Evolutionary conservation across 148 eudicot genomes (phyloP).

Genomic region (Arbutus unedo): DNA sequence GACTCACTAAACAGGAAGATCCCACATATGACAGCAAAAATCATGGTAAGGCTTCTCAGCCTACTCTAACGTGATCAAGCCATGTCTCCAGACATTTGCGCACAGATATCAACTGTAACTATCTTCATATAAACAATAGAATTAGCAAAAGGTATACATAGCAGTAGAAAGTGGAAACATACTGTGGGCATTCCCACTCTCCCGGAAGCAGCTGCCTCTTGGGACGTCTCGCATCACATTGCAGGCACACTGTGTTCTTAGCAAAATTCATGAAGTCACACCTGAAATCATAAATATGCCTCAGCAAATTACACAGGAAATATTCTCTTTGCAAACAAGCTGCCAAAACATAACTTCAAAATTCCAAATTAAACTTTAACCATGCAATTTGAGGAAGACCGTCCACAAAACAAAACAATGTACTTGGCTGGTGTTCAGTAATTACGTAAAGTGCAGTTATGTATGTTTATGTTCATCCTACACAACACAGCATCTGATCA

Average conservation of each 20-base stretch:
- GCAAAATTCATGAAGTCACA: constrained; percentile 99
- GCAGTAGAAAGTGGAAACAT: constrained; percentile 31
- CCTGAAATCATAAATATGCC: constrained; percentile 43
- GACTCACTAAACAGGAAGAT: background rate
- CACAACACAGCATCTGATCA: background rate
- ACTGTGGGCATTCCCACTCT: constrained; percentile 99
- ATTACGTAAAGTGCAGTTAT: background rate
- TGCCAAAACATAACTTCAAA: background rate
- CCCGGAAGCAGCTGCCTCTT: constrained; percentile 97
- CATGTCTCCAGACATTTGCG: background rate
- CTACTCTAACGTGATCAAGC: background rate
- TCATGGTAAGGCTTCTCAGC: background rate
- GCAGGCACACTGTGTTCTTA: constrained; percentile 82
- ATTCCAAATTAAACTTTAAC: too few relatives aligned
- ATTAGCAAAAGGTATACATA: background rate
- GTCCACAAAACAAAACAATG: background rate
- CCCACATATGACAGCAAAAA: background rate
- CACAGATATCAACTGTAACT: background rate
- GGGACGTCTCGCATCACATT: constrained; percentile 97
- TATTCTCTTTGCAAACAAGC: background rate
- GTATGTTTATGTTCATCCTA: background rate
- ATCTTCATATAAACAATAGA: background rate
- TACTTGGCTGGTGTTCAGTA: background rate
- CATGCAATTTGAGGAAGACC: background rate
- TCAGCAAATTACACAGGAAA: constrained; percentile 16